Percentiles rank a stretch among this genome's conserved stretches.
phyloP scores from a whole-genome alignment of 2,329 filamentous ascomycete species.

The Penicillium thymicola region DNA sequence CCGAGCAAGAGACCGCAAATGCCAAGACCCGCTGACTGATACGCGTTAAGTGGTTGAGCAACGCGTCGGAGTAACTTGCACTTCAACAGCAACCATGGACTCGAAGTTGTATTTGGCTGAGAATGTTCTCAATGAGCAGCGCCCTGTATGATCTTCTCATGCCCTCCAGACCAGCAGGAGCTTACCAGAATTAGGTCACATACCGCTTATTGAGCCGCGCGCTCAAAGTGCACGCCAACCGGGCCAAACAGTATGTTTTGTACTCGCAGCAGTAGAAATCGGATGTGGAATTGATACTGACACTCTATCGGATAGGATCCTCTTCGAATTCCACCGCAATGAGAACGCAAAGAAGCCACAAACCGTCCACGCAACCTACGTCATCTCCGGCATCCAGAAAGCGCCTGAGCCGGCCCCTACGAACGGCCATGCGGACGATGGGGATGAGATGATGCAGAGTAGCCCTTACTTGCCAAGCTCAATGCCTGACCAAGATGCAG shows the following conservation, averaged over 20 bases:
- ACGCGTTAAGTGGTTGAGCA: slow-evolving; percentile 43
- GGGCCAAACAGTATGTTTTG: slow-evolving; percentile 76
- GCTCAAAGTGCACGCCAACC: slow-evolving; percentile 78
- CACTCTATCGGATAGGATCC: slow-evolving; percentile 58
- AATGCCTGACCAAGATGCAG: slow-evolving; percentile 52
- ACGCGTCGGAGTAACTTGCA: slow-evolving; percentile 29
- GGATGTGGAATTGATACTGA: slow-evolving; percentile 7
- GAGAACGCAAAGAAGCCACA: slow-evolving; percentile 73
- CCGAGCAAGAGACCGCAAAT: slow-evolving; percentile 1
- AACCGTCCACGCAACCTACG: slow-evolving; percentile 86
- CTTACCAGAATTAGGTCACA: slow-evolving; percentile 61
- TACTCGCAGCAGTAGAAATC: not conserved
- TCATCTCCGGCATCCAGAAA: slow-evolving; percentile 69
- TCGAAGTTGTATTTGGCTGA: slow-evolving; percentile 71
- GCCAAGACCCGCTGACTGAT: slow-evolving; percentile 43
- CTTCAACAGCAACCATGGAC: slow-evolving; percentile 43
- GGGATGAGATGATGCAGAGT: slow-evolving; percentile 61
- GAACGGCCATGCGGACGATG: slow-evolving; percentile 57
- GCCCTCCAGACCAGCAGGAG: not conserved
- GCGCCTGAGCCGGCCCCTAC: slow-evolving; percentile 30
- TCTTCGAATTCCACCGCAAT: slow-evolving; percentile 76
- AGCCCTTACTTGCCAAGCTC: slow-evolving; percentile 67
- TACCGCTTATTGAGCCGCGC: slow-evolving; percentile 82
- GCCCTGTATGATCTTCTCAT: slow-evolving; percentile 54
- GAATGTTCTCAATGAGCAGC: slow-evolving; percentile 71